Conservation (phyloP, 768 basidiomycete genomes). For the Suillus ampliporus region DNA sequence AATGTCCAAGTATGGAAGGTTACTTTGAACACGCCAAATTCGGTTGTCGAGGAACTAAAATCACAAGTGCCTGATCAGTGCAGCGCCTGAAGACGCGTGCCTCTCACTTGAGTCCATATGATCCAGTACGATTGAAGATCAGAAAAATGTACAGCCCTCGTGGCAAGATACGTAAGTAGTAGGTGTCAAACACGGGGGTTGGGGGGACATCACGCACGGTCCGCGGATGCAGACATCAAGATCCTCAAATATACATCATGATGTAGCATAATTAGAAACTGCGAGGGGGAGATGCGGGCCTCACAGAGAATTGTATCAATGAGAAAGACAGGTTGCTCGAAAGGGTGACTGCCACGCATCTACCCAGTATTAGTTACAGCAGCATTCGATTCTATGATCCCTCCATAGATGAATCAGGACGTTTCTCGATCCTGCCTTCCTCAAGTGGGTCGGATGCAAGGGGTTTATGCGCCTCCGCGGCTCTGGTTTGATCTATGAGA, state of each 20-base stretch:
- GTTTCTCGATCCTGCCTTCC: slow-evolving; percentile 33
- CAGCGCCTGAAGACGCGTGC: no score
- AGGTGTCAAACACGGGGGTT: background rate
- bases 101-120: background rate
- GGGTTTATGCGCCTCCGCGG: slow-evolving; percentile 44
- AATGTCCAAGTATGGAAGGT: background rate
- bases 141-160: background rate
- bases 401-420: background rate
- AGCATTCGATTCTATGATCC: background rate
- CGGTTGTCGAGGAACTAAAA: background rate
- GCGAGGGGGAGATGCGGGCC: background rate
- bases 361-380: background rate
- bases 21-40: background rate
- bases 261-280: background rate
- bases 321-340: background rate
- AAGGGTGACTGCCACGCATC: background rate
- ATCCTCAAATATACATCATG: background rate
- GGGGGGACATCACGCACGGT: background rate
- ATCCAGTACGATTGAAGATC: background rate
- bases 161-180: background rate
- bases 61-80: background rate
- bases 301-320: background rate
- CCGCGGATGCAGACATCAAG: background rate
- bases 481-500: slow-evolving; percentile 48
- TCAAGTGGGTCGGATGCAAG: slow-evolving; percentile 28